Percentiles rank a stretch among this genome's conserved stretches.
These are phyloP conservation scores for Candida broadrunensis DNA, from an alignment of 805 yeast genomes.

Conservation along the genomic window DNA sequence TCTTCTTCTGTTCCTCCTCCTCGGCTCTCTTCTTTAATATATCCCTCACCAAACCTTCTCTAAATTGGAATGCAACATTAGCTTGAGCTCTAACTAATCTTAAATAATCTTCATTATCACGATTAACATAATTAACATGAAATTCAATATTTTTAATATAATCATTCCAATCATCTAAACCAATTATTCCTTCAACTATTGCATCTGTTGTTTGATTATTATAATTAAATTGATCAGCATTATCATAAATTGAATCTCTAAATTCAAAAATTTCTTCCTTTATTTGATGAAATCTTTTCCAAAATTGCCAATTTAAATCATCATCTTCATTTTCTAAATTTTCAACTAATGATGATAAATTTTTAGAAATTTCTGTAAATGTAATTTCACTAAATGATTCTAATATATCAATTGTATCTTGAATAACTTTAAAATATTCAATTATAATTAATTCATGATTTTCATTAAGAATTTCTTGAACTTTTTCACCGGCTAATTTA, in stretches of 20 bases:
- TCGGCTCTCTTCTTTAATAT: slow-evolving; percentile 5
- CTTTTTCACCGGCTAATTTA: slow-evolving; percentile 14
- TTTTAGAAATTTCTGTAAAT: slow-evolving; percentile 60
- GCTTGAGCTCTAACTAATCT: slow-evolving; percentile 40
- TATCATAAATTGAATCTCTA: slow-evolving; percentile 48
- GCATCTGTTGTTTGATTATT: slow-evolving; percentile 3
- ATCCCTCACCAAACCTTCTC: slow-evolving; percentile 23
- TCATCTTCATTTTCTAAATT: slow-evolving; percentile 11
- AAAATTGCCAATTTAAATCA: slow-evolving; percentile 42
- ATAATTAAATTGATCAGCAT: slow-evolving; percentile 11
- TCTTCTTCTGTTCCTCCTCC: background rate
- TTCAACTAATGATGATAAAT: slow-evolving; percentile 42
- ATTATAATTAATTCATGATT: slow-evolving; percentile 24
- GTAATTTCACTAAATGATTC: slow-evolving; percentile 74
- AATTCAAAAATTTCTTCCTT: slow-evolving; percentile 53
- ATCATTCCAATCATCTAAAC: slow-evolving; percentile 32
- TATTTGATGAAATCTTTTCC: slow-evolving; percentile 59
- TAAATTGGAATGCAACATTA: slow-evolving; percentile 38
- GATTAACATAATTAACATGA: slow-evolving; percentile 47
- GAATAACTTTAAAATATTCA: slow-evolving; percentile 29
- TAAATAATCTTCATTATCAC: slow-evolving; percentile 62
- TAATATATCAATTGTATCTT: slow-evolving; percentile 57
- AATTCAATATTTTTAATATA: slow-evolving; percentile 38
- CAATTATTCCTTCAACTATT: slow-evolving; percentile 41
- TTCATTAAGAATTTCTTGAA: slow-evolving; percentile 23